Conservation (phyloP, 768 basidiomycete species). For the Candolleomyces eurysporus region DNA sequence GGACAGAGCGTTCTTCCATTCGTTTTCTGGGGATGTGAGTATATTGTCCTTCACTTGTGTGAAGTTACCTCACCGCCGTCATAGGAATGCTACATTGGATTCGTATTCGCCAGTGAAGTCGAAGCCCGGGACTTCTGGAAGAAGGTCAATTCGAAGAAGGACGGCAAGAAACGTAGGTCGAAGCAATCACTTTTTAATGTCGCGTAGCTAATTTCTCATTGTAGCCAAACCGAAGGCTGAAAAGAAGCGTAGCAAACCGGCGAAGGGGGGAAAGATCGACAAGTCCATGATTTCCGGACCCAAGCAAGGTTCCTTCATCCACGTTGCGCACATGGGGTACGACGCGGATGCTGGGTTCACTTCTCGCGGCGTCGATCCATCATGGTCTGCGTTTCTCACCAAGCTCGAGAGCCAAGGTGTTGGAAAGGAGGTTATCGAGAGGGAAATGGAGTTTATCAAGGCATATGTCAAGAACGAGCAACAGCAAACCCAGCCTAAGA, state of each 20-base stretch:
- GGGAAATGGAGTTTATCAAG: slow-evolving; percentile 89
- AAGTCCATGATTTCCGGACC: slow-evolving; percentile 92
- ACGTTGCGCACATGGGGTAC: slow-evolving; percentile 95
- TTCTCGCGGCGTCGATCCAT: slow-evolving; percentile 83
- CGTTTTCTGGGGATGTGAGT: slow-evolving; percentile 88
- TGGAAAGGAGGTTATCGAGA: slow-evolving; percentile 60
- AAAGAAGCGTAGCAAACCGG: slow-evolving; percentile 45
- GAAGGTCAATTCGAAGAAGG: slow-evolving; percentile 72
- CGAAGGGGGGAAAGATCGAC: slow-evolving; percentile 78
- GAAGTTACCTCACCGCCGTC: neutral
- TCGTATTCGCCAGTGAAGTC: slow-evolving; percentile 84
- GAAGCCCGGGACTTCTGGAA: slow-evolving; percentile 87
- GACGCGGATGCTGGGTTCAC: slow-evolving; percentile 85
- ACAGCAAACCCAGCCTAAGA: slow-evolving; percentile 38
- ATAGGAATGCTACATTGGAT: slow-evolving; percentile 89
- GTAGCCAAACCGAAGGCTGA: slow-evolving; percentile 51
- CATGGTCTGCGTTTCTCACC: slow-evolving; percentile 75
- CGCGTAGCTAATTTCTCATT: neutral
- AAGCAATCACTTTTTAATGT: neutral
- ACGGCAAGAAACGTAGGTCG: slow-evolving; percentile 48
- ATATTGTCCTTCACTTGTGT: neutral
- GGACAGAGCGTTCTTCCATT: slow-evolving; percentile 90
- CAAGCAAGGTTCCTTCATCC: slow-evolving; percentile 73
- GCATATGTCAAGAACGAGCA: slow-evolving; percentile 65
- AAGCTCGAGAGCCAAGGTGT: slow-evolving; percentile 67